Evolutionary conservation across 2,329 filamentous ascomycete species (phyloP).

Genomic region (Knufia petricola): DNA sequence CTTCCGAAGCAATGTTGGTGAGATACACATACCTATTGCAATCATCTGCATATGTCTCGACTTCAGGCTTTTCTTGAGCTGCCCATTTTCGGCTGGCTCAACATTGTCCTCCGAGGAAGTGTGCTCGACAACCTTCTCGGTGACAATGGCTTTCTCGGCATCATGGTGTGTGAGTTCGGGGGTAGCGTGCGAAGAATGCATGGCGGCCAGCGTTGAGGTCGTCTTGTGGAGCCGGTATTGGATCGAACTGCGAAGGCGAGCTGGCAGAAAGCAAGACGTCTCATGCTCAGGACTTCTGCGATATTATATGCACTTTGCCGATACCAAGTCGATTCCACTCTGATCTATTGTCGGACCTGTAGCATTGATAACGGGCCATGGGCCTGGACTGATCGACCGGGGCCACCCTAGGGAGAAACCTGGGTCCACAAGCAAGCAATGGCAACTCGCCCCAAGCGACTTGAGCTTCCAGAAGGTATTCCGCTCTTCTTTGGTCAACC

Average conservation of each 20-base stretch:
- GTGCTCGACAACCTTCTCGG: not conserved
- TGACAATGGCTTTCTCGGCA: not conserved
- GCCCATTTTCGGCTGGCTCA: not conserved
- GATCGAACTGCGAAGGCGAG: not conserved
- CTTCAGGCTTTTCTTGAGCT: slow-evolving; percentile 15
- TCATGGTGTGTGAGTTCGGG: not conserved
- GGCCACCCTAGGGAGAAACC: no score
- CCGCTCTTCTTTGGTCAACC: not conserved
- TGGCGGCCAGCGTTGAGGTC: not conserved
- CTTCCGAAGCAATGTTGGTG: not conserved
- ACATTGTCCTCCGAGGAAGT: not conserved
- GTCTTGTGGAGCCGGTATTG: not conserved
- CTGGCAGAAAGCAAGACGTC: not conserved
- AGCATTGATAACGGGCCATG: no score
- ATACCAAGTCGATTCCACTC: no score
- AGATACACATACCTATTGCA: slow-evolving; percentile 19
- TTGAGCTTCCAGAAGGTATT: not conserved
- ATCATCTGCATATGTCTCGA: slow-evolving; percentile 25
- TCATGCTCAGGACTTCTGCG: not conserved
- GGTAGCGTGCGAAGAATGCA: not conserved
- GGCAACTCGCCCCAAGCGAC: not conserved
- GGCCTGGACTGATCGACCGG: no score
- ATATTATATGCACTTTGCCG: not conserved
- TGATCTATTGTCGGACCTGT: no score
- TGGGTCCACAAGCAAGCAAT: not conserved